Evolutionary conservation across 2,329 filamentous ascomycete species (phyloP), one percentile per base, ranked within the genome.

Genomic region (Diaporthe citri): DNA sequence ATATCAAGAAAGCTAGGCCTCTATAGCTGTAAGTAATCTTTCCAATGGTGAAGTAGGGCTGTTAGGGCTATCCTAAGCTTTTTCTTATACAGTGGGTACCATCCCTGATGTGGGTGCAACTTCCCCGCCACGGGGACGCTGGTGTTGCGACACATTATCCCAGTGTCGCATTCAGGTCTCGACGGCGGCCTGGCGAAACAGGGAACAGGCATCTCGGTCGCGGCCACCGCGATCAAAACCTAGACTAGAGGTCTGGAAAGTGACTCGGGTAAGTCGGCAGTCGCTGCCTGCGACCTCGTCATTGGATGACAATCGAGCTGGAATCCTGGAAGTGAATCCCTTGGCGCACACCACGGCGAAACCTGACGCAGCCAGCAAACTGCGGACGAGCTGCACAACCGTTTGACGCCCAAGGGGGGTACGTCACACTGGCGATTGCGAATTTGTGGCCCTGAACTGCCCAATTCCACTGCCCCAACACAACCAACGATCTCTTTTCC

Each of bases 261-360:
- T 69, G 64, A 41, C 48, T 69, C 64, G 64, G 64, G 64, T 69
- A 55, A 41, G 31, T 55, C 64, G 48, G 64, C 48, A 41, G 34
- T 28, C 46, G 48, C 46, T 28, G 48, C 48, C 46, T 55, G n/a
- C 25, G 48, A 4, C 15, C 8, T 34, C 64, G 64, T 69, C 64
- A 69, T 69, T 69, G 64, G 64, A 55, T 41, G 48, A 22, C 64
- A 41, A 2, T 69, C 15, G 31, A 69, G 64, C 48, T 28, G 64
- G 22, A 69, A 69, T 69, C 64, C 64, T 69, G 64, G 64, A 55
- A 69, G 64, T 69, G 64, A 69, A 55, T 55, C 64, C 64, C 64
- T 69, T 69, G 48, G 64, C 64, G 48, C 48, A 41, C 64, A 41
- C 48, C 46, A 12, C 48, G 34, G 64, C 48, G 34, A 69, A 55